Conservation (phyloP, 164 flowering plant genomes). For the Vitis rupestris region DNA sequence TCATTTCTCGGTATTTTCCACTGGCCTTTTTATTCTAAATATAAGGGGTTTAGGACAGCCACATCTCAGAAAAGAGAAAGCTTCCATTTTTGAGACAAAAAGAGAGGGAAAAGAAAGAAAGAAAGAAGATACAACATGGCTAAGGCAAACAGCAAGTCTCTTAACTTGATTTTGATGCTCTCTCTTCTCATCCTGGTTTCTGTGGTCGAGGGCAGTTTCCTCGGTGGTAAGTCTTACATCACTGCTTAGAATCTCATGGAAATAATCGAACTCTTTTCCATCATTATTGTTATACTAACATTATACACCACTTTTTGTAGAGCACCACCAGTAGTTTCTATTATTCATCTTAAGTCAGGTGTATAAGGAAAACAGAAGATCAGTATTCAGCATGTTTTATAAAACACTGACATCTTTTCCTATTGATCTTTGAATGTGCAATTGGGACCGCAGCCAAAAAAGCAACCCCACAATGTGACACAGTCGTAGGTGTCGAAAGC, state of each 20-base stretch:
- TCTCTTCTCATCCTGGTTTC: slow-evolving; percentile 20
- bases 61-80: no score
- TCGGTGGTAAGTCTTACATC: slow-evolving; percentile 8
- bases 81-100: background rate
- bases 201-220: slow-evolving; percentile 15
- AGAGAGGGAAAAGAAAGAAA: background rate
- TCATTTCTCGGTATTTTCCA: no score
- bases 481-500: slow-evolving; percentile 22
- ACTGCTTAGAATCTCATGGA: background rate
- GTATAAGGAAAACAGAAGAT: background rate
- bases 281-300: no score
- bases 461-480: slow-evolving; percentile 3
- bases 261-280: no score
- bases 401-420: no score
- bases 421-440: background rate
- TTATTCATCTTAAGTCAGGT: no score
- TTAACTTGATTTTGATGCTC: slow-evolving; percentile 18
- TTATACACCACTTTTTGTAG: no score
- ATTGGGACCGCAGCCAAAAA: background rate
- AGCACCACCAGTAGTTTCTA: no score
- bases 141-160: slow-evolving; percentile 3
- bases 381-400: background rate
- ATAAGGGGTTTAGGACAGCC: no score
- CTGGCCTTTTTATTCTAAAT: no score
- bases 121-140: background rate